Percentiles rank a stretch among this genome's conserved stretches.
Evolutionary conservation across 2,329 filamentous ascomycete species (phyloP).

Genomic region (Aspergillus sp.): DNA sequence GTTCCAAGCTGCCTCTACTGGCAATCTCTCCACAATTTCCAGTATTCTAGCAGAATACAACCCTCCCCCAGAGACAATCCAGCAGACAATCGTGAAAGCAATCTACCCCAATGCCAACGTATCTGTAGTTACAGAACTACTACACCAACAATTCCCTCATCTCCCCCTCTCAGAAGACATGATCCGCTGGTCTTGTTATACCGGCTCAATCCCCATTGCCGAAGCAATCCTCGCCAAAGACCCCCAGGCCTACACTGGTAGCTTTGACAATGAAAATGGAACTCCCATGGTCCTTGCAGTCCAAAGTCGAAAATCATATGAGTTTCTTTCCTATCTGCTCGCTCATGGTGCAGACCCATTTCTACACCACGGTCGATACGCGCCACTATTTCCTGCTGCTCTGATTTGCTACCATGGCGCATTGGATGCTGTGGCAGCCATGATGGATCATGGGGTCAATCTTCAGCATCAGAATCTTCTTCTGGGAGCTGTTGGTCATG

Average conservation of each 20-base stretch:
- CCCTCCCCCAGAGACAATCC: not conserved
- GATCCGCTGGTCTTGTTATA: not conserved
- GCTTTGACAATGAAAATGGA: not conserved
- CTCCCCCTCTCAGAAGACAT: not conserved
- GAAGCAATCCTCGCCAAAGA: not conserved
- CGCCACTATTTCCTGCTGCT: not conserved
- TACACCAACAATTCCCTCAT: not conserved
- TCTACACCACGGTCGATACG: not conserved
- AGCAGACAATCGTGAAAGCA: not conserved
- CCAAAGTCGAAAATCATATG: not conserved
- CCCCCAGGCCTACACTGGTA: not conserved
- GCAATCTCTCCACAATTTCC: not conserved
- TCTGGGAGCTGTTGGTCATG: not conserved
- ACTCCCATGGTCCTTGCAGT: not conserved
- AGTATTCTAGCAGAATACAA: not conserved
- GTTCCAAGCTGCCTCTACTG: not conserved
- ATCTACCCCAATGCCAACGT: no score
- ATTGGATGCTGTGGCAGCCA: not conserved
- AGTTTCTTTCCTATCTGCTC: not conserved
- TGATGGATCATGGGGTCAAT: not conserved
- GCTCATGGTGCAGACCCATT: not conserved
- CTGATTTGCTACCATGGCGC: not conserved
- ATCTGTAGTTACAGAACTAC: not conserved
- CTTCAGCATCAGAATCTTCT: not conserved
- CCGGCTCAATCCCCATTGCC: not conserved